These are phyloP conservation scores for Neonectria coccinea DNA, from an alignment of 2,329 filamentous ascomycete genomes.

Conservation along the genomic window DNA sequence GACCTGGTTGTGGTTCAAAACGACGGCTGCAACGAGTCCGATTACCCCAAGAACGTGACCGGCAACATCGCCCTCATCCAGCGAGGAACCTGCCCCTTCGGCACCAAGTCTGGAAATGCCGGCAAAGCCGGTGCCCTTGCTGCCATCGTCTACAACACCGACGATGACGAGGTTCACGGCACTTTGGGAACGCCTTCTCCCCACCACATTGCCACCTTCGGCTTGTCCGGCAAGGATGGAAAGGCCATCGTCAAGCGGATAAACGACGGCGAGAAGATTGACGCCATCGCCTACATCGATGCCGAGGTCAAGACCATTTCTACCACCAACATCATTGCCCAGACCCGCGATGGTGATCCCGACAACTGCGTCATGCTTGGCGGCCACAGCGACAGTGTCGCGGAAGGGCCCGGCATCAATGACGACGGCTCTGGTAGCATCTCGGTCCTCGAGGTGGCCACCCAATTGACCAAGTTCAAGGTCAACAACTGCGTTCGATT, in stretches of 20 bases:
- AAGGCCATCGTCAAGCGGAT: slow-evolving; percentile 66
- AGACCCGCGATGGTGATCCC: slow-evolving; percentile 69
- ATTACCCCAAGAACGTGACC: slow-evolving; percentile 70
- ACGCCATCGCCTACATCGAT: slow-evolving; percentile 70
- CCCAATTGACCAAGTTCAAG: slow-evolving; percentile 66
- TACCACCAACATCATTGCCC: slow-evolving; percentile 72
- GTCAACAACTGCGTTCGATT: slow-evolving; percentile 76
- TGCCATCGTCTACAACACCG: slow-evolving; percentile 81
- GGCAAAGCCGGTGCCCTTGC: slow-evolving; percentile 77
- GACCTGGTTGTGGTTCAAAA: slow-evolving; percentile 70
- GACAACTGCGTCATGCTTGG: slow-evolving; percentile 75
- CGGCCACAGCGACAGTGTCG: slow-evolving; percentile 72
- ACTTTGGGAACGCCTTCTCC: slow-evolving; percentile 73
- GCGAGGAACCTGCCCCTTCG: slow-evolving; percentile 78
- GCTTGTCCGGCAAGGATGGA: slow-evolving; percentile 71
- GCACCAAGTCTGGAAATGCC: slow-evolving; percentile 75
- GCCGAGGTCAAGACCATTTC: slow-evolving; percentile 64
- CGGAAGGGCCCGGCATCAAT: slow-evolving; percentile 78
- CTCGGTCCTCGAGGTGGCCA: slow-evolving; percentile 71
- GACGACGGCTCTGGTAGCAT: slow-evolving; percentile 79
- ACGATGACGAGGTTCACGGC: slow-evolving; percentile 70
- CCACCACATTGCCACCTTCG: slow-evolving; percentile 75
- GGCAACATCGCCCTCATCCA: slow-evolving; percentile 78
- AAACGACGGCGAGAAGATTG: slow-evolving; percentile 60
- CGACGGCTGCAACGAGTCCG: slow-evolving; percentile 71